These are phyloP conservation scores for Pulveroboletus sp. DNA, from an alignment of 768 basidiomycete species.

Conservation along the genomic window DNA sequence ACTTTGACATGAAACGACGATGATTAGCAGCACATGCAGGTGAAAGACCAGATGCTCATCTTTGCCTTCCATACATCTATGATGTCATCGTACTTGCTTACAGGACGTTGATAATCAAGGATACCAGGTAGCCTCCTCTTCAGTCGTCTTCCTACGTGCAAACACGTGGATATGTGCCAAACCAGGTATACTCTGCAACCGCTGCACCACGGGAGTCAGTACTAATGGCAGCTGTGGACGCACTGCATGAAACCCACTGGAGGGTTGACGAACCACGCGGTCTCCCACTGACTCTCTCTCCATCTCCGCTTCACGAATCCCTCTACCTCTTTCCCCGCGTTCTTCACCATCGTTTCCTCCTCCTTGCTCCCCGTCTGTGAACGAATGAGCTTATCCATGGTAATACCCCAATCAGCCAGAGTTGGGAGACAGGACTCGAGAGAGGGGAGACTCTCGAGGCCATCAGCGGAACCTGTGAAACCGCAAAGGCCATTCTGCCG, in stretches of 20 bases:
- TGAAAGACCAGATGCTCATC: background rate
- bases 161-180: slow-evolving; percentile 88
- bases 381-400: slow-evolving; percentile 54
- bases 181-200: slow-evolving; percentile 77
- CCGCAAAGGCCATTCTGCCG: slow-evolving; percentile 79
- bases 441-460: slow-evolving; percentile 56
- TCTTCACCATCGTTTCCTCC: slow-evolving; percentile 48
- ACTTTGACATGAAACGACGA: too few relatives aligned
- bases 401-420: slow-evolving; percentile 68
- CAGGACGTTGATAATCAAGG: slow-evolving; percentile 1
- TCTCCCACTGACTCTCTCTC: slow-evolving; percentile 77
- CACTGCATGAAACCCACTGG: slow-evolving; percentile 47
- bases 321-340: slow-evolving; percentile 56
- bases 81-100: background rate
- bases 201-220: slow-evolving; percentile 36
- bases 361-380: slow-evolving; percentile 48
- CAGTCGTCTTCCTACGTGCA: slow-evolving; percentile 49
- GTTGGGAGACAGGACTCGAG: slow-evolving; percentile 57
- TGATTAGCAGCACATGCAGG: background rate
- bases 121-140: slow-evolving; percentile 20
- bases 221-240: background rate
- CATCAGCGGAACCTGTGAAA: slow-evolving; percentile 60
- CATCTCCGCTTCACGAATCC: slow-evolving; percentile 63
- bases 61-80: slow-evolving; percentile 10
- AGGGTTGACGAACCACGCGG: slow-evolving; percentile 89